Percentiles rank a stretch among this genome's conserved stretches.
Conservation (phyloP, 176 grass and related monocot species). For the Luzula sylvatica region DNA sequence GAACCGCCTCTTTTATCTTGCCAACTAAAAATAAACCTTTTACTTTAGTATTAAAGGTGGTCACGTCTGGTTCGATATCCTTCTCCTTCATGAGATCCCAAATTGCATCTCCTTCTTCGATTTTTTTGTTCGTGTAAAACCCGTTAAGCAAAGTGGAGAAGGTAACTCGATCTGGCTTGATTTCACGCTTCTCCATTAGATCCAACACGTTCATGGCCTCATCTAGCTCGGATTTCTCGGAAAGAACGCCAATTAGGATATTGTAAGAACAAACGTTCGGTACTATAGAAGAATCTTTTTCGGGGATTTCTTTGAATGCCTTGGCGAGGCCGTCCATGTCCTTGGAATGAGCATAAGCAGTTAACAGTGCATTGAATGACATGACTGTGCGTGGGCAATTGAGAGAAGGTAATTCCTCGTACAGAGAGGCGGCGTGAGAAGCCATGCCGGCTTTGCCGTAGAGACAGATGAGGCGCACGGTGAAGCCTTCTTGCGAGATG, state of each 20-base stretch:
- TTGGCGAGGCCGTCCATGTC: constrained; percentile 16
- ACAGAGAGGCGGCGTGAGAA: constrained; percentile 27
- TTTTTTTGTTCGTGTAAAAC: constrained; percentile 14
- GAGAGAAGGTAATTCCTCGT: constrained; percentile 23
- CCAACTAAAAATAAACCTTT: constrained; percentile 28
- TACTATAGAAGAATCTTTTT: constrained; percentile 18
- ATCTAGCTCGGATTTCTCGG: constrained; percentile 30
- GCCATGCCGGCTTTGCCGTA: constrained; percentile 48
- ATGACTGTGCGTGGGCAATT: constrained; percentile 19
- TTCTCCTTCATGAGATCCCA: constrained; percentile 55
- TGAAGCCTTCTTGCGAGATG: constrained; percentile 23
- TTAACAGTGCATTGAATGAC: constrained; percentile 36
- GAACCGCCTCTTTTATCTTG: constrained; percentile 25
- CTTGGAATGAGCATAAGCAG: background rate
- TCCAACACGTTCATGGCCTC: constrained; percentile 25
- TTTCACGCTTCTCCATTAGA: constrained; percentile 37
- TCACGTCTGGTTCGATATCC: constrained; percentile 24
- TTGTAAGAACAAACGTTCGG: constrained; percentile 41
- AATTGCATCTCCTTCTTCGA: constrained; percentile 23
- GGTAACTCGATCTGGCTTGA: constrained; percentile 24
- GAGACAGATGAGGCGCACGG: constrained; percentile 37
- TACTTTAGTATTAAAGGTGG: constrained; percentile 47
- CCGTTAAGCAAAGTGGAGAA: constrained; percentile 44
- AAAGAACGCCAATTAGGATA: constrained; percentile 31
- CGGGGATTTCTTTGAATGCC: constrained; percentile 35